phyloP scores from a whole-genome alignment of 495 filamentous ascomycete species.

The Choiromyces venosus region DNA sequence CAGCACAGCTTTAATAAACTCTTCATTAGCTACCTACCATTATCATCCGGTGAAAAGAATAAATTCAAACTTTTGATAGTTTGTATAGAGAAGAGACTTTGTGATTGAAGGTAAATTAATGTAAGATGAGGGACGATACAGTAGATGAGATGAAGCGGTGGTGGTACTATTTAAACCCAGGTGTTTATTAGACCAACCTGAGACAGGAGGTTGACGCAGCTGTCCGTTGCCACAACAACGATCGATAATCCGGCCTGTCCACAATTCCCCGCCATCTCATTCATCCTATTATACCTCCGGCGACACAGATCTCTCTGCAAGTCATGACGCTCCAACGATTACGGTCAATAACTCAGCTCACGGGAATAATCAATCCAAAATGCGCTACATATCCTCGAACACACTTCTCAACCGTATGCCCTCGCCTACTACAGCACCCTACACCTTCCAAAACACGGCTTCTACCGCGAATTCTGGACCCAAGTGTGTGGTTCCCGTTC shows the following conservation, averaged over 20 bases:
- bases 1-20: neutral
- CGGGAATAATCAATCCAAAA: neutral
- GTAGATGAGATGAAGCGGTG: neutral
- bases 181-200: neutral
- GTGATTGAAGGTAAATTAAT: neutral
- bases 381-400: neutral
- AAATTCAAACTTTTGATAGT: neutral
- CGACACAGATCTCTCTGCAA: slow-evolving; percentile 1
- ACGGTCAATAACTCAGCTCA: slow-evolving; percentile 12
- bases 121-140: neutral
- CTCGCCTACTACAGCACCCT: slow-evolving; percentile 24
- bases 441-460: slow-evolving; percentile 19
- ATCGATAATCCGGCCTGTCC: slow-evolving; percentile 4
- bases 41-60: neutral
- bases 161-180: neutral
- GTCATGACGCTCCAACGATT: slow-evolving; percentile 26
- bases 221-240: slow-evolving; percentile 31
- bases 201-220: neutral
- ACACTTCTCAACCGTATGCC: slow-evolving; percentile 19
- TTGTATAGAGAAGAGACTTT: neutral
- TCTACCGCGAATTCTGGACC: slow-evolving; percentile 34
- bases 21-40: neutral
- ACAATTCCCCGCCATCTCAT: slow-evolving; percentile 4
- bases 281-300: slow-evolving; percentile 9
- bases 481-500: slow-evolving; percentile 17